phyloP scores from a whole-genome alignment of 1,284 basidiomycete species.

The Austroboletus sp. region DNA sequence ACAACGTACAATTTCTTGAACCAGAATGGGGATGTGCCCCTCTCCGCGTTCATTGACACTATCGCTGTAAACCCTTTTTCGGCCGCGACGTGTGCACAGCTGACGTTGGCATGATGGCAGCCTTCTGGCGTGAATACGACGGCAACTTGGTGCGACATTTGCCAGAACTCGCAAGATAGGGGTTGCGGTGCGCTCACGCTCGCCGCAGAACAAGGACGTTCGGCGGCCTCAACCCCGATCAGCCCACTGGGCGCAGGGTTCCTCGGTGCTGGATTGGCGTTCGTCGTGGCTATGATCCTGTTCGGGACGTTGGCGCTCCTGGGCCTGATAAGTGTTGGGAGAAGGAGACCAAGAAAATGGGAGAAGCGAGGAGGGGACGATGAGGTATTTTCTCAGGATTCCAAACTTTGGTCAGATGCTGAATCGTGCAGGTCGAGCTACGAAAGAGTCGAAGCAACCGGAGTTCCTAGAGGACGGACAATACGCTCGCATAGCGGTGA shows the following conservation, averaged over 20 bases:
- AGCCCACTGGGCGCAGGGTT: conserved; percentile 57
- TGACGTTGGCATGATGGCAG: conserved; percentile 21
- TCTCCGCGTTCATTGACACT: conserved; percentile 49
- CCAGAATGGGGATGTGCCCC: conserved; percentile 49
- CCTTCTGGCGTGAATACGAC: conserved; percentile 48
- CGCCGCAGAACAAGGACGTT: conserved; percentile 31
- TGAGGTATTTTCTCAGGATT: conserved; percentile 13
- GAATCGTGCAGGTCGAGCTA: conserved; percentile 22
- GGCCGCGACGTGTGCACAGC: neutral
- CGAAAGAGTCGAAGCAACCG: conserved; percentile 13
- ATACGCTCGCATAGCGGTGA: neutral
- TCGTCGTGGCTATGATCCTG: conserved; percentile 39
- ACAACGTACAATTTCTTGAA: conserved; percentile 59
- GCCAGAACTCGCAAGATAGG: conserved; percentile 48
- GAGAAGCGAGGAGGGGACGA: conserved; percentile 11
- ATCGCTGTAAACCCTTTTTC: conserved; percentile 38
- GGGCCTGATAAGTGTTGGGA: conserved; percentile 41
- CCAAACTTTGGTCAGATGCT: conserved; percentile 1
- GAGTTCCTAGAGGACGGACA: conserved; percentile 1
- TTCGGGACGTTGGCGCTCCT: conserved; percentile 40
- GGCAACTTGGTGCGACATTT: conserved; percentile 53
- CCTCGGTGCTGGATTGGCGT: conserved; percentile 55
- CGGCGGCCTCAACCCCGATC: conserved; percentile 37
- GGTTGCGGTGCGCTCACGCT: conserved; percentile 49
- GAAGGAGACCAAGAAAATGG: conserved; percentile 15